Evolutionary conservation across 1,284 basidiomycete species (phyloP), one percentile per base, ranked within the genome.

Genomic region (Neolentinus lepideus): DNA sequence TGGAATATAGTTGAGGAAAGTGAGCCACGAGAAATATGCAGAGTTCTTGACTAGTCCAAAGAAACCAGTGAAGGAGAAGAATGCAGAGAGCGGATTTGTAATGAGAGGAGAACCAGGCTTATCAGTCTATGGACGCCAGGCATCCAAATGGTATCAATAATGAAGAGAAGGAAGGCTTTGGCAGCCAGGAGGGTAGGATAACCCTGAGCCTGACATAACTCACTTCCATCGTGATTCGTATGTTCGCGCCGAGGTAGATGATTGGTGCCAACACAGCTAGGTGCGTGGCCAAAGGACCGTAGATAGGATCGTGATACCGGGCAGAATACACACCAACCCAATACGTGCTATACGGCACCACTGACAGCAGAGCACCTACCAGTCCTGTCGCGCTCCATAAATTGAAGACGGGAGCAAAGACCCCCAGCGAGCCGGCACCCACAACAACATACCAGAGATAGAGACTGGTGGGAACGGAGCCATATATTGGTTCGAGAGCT

Each of bases 241-340:
- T 65, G 2, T 75, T 70, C 8, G 74, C 68, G 25, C 78, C 71
- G 19, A 77, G 63, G 54, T 76, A 78, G 27, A 81, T 66, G 45
- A 86, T 64, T 1, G 87, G 87, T 10, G 73, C 74, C 21, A 89
- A 67, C 9, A 84, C 77, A 29, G 67, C 57, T 19, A 70, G 60
- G 68, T 90, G 87, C 1, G 83, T 80, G 8, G 78, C 60, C 12
- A 80, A 71, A 21, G 87, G 77, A 0, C 87, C 88, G 63, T 75
- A 68, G n/a, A 81, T 56, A 14, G 81, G 75, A 59, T 79, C 73
- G 29, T 71, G 71, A 59, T 69, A 66, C 58, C 82, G 75, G 21
- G 79, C 77, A 12, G 83, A 80, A 68, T 75, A 78, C 21, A 78
- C 76, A 24, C 82, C 77, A 24, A 79, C 68, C 77, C 80, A 86